These are phyloP conservation scores for Tuber calosporum DNA, from an alignment of 495 filamentous ascomycete genomes.

Conservation along the genomic window DNA sequence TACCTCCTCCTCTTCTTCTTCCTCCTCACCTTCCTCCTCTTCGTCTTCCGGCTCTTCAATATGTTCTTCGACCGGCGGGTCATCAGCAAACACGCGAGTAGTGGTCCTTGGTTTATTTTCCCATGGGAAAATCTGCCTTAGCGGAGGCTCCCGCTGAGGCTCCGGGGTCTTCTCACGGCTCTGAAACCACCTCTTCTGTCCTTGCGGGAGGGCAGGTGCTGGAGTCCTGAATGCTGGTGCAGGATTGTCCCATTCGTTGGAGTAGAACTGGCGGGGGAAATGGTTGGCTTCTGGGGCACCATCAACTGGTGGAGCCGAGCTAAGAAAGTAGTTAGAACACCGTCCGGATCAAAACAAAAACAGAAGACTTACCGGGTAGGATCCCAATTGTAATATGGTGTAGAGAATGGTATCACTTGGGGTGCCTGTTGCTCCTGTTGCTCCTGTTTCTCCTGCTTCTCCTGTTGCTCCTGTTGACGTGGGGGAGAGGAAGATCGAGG, in stretches of 20 bases:
- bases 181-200: slow-evolving; percentile 3
- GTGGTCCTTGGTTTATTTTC: slow-evolving; percentile 38
- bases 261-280: slow-evolving; percentile 30
- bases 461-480: slow-evolving; percentile 1
- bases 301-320: slow-evolving; percentile 35
- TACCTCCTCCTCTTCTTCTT: slow-evolving; percentile 17
- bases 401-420: background rate
- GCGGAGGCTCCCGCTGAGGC: slow-evolving; percentile 19
- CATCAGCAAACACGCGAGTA: slow-evolving; percentile 40
- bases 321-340: slow-evolving; percentile 18
- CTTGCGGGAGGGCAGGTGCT: slow-evolving; percentile 7
- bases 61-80: slow-evolving; percentile 13
- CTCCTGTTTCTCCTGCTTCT: too few species aligned
- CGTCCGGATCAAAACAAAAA: slow-evolving; percentile 7
- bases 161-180: slow-evolving; percentile 9
- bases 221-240: slow-evolving; percentile 15
- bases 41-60: slow-evolving; percentile 25
- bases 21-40: slow-evolving; percentile 15
- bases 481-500: background rate
- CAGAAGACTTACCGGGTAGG: slow-evolving; percentile 33
- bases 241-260: slow-evolving; percentile 38
- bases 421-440: slow-evolving; percentile 1
- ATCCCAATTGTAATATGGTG: slow-evolving; percentile 31
- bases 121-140: slow-evolving; percentile 40
- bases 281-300: slow-evolving; percentile 36